Evolutionary conservation across 345 rosid genomes (phyloP), one percentile per base, ranked within the genome.

Genomic region (Syzygium aromaticum): DNA sequence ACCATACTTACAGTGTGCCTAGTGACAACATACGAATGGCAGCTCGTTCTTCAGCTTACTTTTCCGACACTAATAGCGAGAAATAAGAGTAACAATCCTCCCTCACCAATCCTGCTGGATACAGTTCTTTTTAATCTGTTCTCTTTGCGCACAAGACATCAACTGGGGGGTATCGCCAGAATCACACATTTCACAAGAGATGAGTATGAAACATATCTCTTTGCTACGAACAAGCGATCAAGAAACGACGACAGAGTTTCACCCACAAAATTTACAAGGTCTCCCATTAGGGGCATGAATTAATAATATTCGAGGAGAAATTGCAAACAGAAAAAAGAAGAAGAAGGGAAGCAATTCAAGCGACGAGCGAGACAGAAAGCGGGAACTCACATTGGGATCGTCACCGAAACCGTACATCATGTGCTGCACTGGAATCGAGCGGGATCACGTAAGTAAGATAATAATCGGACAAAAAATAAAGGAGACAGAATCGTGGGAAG

Each of bases 331-430:
- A 22, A 21, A 83, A 83, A 12, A 49, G 8, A 30, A 28, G 22
- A 3, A 7, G 5, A 6, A 13, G 28, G 2, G 11, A 27, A 27
- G 61, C 30, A 28, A 38, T 21, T 46, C 67, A 46, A 49, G 53
- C 38, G 61, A 82, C 3, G 15, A 73, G 64, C 64, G 67, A 61
- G 46, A 64, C 28, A 46, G 25, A 23, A 82, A 46, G 73, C 51
- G 23, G 11, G 28, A 84, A 43, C 86, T 87, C 84, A 87, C 89
- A 89, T 95, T 96, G 83, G 94, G 90, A 87, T 97, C 99, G 87
- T 97, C 99, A 22, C 99, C 98, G 51, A 95, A 96, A 49, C 99
- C 99, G 91, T 94, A 96, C 98, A 98, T 95, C 99, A 95, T 98
- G 89, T 95, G 99, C 91, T 94, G 98, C 94, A 98, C 98, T 96